These are phyloP conservation scores for Hansenula sp. DNA, from an alignment of 1,139 yeast genomes.

Conservation along the genomic window DNA sequence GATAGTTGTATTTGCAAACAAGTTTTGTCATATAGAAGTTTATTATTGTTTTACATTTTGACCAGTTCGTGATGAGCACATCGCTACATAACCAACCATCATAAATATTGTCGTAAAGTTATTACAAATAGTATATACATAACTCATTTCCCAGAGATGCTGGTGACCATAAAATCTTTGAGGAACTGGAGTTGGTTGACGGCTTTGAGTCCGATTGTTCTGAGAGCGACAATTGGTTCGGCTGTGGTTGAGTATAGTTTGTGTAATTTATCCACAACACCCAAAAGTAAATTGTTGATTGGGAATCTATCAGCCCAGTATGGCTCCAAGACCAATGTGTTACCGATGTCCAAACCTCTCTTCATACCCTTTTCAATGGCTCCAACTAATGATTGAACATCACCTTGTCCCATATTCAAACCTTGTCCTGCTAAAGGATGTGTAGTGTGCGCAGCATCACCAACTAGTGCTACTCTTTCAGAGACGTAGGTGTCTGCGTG, in stretches of 20 bases:
- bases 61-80: neutral
- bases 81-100: neutral
- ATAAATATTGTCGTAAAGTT: neutral
- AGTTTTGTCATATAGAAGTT: neutral
- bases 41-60: neutral
- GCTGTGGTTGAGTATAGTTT: slow-evolving; percentile 77
- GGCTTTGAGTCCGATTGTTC: slow-evolving; percentile 72
- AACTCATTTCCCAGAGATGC: slow-evolving; percentile 34
- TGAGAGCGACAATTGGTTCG: slow-evolving; percentile 65
- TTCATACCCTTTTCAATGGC: slow-evolving; percentile 67
- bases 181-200: slow-evolving; percentile 60
- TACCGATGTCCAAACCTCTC: slow-evolving; percentile 88
- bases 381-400: slow-evolving; percentile 64
- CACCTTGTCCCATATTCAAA: slow-evolving; percentile 96
- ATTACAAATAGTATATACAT: neutral
- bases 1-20: neutral
- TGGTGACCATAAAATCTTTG: slow-evolving; percentile 52
- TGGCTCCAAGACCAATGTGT: slow-evolving; percentile 76
- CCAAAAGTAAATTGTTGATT: slow-evolving; percentile 72
- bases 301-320: slow-evolving; percentile 82
- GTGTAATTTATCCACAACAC: slow-evolving; percentile 89
- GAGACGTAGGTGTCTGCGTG: slow-evolving; percentile 88
- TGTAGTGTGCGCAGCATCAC: slow-evolving; percentile 98
- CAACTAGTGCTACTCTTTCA: slow-evolving; percentile 84
- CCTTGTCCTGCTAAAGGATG: slow-evolving; percentile 99